Evolutionary conservation across 1,284 basidiomycete species (phyloP).

Genomic region (Acaromyces ingoldii): DNA sequence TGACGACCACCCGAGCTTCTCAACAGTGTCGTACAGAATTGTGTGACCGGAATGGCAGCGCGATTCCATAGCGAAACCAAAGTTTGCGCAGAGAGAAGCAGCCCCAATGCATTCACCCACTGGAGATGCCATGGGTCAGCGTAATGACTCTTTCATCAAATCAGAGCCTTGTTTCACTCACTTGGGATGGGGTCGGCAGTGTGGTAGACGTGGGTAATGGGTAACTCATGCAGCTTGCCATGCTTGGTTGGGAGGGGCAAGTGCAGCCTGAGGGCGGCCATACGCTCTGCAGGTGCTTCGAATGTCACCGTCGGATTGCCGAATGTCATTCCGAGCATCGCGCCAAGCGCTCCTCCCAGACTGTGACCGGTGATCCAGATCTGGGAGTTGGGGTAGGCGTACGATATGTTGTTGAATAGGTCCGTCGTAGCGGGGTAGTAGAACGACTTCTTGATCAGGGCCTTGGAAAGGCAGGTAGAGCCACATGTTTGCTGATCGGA

Average conservation of each 20-base stretch:
- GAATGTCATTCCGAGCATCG: conserved; percentile 83
- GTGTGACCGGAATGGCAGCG: conserved; percentile 76
- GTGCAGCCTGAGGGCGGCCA: conserved; percentile 79
- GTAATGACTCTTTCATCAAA: background rate
- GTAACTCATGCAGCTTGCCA: conserved; percentile 18
- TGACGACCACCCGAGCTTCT: conserved; percentile 72
- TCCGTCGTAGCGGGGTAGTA: conserved; percentile 86
- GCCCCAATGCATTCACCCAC: conserved; percentile 45
- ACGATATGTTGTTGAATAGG: conserved; percentile 60
- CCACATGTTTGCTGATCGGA: conserved; percentile 61
- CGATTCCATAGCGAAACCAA: conserved; percentile 49
- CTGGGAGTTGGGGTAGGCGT: conserved; percentile 84
- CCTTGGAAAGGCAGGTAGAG: conserved; percentile 71
- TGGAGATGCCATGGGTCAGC: background rate
- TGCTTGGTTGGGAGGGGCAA: conserved; percentile 62
- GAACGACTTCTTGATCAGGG: conserved; percentile 74
- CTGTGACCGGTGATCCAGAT: conserved; percentile 93
- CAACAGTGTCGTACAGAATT: conserved; percentile 82
- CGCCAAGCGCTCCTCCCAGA: conserved; percentile 77
- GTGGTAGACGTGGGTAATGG: conserved; percentile 69
- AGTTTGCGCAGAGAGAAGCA: conserved; percentile 38
- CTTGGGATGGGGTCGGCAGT: conserved; percentile 66
- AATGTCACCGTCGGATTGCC: conserved; percentile 85
- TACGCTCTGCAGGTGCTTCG: conserved; percentile 83
- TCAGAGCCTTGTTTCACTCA: background rate